These are phyloP conservation scores for Digitaria exilis DNA, from an alignment of 202 grass and related monocot species.

Conservation along the genomic window DNA sequence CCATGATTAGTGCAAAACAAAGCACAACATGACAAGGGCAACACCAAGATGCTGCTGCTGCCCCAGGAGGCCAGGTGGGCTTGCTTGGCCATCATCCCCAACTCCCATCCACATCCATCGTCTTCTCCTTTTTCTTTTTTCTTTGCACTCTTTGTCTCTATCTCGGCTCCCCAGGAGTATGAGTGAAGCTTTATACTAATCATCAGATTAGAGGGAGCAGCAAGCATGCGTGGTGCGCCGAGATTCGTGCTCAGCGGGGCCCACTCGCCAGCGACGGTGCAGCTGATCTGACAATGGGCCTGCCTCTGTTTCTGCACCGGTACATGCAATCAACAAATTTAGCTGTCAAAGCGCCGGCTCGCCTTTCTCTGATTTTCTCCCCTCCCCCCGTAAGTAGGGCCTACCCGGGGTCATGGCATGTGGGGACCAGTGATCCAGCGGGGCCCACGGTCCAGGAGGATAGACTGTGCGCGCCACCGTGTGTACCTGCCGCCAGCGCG, in stretches of 20 bases:
- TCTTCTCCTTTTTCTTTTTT: too few species aligned
- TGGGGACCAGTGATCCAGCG: not conserved
- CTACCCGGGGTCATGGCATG: too few species aligned
- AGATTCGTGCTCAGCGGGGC: not conserved
- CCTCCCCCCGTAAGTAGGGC: too few species aligned
- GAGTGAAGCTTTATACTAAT: not conserved
- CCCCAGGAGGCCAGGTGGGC: too few species aligned
- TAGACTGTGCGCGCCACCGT: too few species aligned
- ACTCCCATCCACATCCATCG: too few species aligned
- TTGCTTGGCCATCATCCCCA: too few species aligned
- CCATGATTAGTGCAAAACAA: slow-evolving; percentile 45
- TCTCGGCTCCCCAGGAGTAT: not conserved
- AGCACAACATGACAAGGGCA: slow-evolving; percentile 1
- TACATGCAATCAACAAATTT: too few species aligned
- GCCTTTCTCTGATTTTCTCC: not conserved
- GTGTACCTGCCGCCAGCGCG: not conserved
- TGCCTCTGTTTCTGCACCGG: slow-evolving; percentile 3
- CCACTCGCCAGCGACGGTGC: not conserved
- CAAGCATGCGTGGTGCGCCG: too few species aligned
- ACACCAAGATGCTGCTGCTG: not conserved
- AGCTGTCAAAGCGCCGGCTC: not conserved
- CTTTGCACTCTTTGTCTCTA: too few species aligned
- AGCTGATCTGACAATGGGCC: too few species aligned
- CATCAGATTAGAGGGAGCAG: too few species aligned
- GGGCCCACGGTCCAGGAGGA: not conserved